Evolutionary conservation across 2,329 filamentous ascomycete species (phyloP).

Genomic region (Pseudocercospora macadamiae): DNA sequence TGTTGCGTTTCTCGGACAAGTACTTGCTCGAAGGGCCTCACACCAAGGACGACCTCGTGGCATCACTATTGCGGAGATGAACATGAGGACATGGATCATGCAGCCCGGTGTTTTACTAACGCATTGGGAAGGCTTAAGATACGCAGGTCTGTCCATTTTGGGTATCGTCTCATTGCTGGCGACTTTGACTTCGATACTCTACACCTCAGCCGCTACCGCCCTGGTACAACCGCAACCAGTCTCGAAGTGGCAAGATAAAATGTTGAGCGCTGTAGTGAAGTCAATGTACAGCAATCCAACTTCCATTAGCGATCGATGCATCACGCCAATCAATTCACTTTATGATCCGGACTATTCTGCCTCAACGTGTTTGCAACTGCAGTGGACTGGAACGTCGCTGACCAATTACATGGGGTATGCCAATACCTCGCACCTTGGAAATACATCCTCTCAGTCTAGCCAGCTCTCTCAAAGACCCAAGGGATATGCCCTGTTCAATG

Average conservation of each 20-base stretch:
- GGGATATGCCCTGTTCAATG: slow-evolving; percentile 66
- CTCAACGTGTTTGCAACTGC: slow-evolving; percentile 67
- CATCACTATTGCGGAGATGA: slow-evolving; percentile 74
- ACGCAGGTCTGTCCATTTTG: slow-evolving; percentile 65
- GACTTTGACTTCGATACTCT: slow-evolving; percentile 68
- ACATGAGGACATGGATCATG: slow-evolving; percentile 70
- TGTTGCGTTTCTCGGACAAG: slow-evolving; percentile 74
- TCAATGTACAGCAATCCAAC: slow-evolving; percentile 65
- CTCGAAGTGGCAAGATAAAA: slow-evolving; percentile 48
- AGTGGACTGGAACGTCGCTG: slow-evolving; percentile 70
- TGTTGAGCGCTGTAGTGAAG: slow-evolving; percentile 60
- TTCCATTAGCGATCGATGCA: slow-evolving; percentile 61
- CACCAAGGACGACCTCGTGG: slow-evolving; percentile 56
- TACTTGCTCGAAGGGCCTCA: slow-evolving; percentile 70
- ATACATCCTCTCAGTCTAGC: too few relatives aligned
- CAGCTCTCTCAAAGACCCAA: slow-evolving; percentile 57
- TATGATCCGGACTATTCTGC: slow-evolving; percentile 45
- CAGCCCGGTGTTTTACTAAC: slow-evolving; percentile 68
- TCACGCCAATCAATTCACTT: slow-evolving; percentile 58
- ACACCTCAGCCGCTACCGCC: slow-evolving; percentile 75
- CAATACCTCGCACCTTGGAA: slow-evolving; percentile 34
- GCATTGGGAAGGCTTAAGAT: slow-evolving; percentile 66
- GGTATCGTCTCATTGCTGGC: slow-evolving; percentile 67
- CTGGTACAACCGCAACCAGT: slow-evolving; percentile 70
- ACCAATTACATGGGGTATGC: slow-evolving; percentile 68